phyloP scores from a whole-genome alignment of 2,329 filamentous ascomycete genomes.

The Diaporthe amygdali region DNA sequence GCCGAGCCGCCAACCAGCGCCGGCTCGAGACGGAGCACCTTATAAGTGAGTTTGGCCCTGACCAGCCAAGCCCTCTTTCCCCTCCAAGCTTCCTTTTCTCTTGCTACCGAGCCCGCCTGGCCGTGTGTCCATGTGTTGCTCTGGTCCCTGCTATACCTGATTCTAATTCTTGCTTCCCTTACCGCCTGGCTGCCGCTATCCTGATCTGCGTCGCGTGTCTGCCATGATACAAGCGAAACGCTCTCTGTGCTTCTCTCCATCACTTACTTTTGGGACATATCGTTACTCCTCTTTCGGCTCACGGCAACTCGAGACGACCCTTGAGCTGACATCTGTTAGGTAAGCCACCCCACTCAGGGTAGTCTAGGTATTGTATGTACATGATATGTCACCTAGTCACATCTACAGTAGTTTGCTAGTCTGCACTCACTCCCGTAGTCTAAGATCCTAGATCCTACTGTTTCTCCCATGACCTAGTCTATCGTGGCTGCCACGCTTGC shows the following conservation, averaged over 20 bases:
- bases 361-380: not conserved
- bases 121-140: not conserved
- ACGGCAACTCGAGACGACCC: slow-evolving; percentile 4
- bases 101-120: not conserved
- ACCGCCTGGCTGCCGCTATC: slow-evolving; percentile 1
- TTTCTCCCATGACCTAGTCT: not conserved
- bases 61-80: not conserved
- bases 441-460: not conserved
- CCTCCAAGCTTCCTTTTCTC: slow-evolving; percentile 7
- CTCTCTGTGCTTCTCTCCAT: not conserved
- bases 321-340: not conserved
- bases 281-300: not conserved
- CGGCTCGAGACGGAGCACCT: slow-evolving; percentile 3
- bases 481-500: not conserved
- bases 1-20: slow-evolving; percentile 16
- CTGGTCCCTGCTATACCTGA: not conserved
- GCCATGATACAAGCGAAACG: slow-evolving; percentile 1
- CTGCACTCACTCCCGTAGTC: not conserved
- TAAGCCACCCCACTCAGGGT: not conserved
- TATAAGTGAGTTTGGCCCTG: not conserved
- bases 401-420: too few species aligned
- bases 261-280: not conserved
- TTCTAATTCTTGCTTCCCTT: not conserved
- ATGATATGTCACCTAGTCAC: not conserved
- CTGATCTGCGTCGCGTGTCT: not conserved